A percentile compares a stretch with the other conserved stretches of the same genome.
Evolutionary conservation across 495 filamentous ascomycete species (phyloP).

Genomic region (Penicillium chermesinum): DNA sequence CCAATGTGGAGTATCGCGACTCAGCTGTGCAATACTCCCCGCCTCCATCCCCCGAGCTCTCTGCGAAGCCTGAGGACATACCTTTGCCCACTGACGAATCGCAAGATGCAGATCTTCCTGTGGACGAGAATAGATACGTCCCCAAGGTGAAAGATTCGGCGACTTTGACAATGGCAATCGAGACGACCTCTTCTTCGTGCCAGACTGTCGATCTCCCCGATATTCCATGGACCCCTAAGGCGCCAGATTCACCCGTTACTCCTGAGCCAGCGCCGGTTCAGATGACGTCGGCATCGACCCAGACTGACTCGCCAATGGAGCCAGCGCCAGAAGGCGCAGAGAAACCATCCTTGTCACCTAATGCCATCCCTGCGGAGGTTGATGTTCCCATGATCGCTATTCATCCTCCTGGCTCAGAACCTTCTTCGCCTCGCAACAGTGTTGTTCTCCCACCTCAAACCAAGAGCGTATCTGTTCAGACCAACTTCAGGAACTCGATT

Average conservation of each 20-base stretch:
- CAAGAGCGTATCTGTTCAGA: slow-evolving; percentile 55
- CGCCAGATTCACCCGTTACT: slow-evolving; percentile 27
- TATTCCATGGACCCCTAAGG: slow-evolving; percentile 62
- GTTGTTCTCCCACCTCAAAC: slow-evolving; percentile 61
- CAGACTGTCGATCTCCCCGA: slow-evolving; percentile 67
- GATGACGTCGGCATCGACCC: slow-evolving; percentile 60
- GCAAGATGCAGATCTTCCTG: not conserved
- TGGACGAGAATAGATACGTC: not conserved
- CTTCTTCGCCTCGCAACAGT: slow-evolving; percentile 55
- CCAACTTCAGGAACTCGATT: slow-evolving; percentile 31
- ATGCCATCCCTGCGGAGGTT: slow-evolving; percentile 22
- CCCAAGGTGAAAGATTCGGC: slow-evolving; percentile 24
- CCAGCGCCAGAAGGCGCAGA: slow-evolving; percentile 10
- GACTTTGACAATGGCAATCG: slow-evolving; percentile 26
- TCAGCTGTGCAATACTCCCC: slow-evolving; percentile 78
- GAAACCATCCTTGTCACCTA: slow-evolving; percentile 16
- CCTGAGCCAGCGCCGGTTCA: slow-evolving; percentile 9
- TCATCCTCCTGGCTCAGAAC: slow-evolving; percentile 59
- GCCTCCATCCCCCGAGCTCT: slow-evolving; percentile 63
- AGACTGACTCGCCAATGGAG: slow-evolving; percentile 53
- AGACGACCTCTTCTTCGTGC: slow-evolving; percentile 66
- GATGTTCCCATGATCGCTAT: slow-evolving; percentile 61
- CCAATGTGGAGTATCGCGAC: slow-evolving; percentile 54
- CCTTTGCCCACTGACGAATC: not conserved
- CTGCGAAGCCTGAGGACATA: slow-evolving; percentile 6